Percentiles rank a stretch among this genome's conserved stretches.
These are phyloP conservation scores for Eurotiales sp. DNA, from an alignment of 2,329 filamentous ascomycete genomes.

Conservation along the genomic window DNA sequence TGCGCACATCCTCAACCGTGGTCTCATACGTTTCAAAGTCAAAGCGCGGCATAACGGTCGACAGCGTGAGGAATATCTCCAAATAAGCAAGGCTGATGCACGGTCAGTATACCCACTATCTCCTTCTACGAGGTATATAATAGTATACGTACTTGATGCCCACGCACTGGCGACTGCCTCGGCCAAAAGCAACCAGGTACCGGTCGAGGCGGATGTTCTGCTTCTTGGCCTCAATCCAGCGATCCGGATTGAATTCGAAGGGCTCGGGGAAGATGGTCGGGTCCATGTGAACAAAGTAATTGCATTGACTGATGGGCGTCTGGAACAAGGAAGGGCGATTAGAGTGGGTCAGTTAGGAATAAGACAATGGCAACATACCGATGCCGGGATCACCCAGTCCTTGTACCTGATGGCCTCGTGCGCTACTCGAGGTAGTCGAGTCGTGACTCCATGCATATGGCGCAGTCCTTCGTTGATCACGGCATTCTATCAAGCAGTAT, in stretches of 20 bases:
- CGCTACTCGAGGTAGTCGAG: slow-evolving; percentile 29
- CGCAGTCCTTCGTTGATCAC: slow-evolving; percentile 34
- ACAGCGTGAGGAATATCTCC: slow-evolving; percentile 29
- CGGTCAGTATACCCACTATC: background rate
- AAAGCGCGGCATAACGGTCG: slow-evolving; percentile 27
- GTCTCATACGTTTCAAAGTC: slow-evolving; percentile 31
- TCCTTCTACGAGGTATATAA: background rate
- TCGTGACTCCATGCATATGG: slow-evolving; percentile 27
- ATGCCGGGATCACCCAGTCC: slow-evolving; percentile 29
- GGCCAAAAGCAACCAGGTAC: slow-evolving; percentile 38
- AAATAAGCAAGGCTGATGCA: slow-evolving; percentile 28
- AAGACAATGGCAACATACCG: background rate
- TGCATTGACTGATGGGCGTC: slow-evolving; percentile 38
- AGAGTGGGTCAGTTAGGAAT: background rate
- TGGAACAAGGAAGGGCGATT: slow-evolving; percentile 4
- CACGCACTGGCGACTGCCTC: slow-evolving; percentile 44
- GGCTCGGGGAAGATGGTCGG: slow-evolving; percentile 36
- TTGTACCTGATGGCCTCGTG: slow-evolving; percentile 27
- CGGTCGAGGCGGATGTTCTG: slow-evolving; percentile 31
- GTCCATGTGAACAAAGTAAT: slow-evolving; percentile 33
- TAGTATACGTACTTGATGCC: slow-evolving; percentile 37
- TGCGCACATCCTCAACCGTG: slow-evolving; percentile 25
- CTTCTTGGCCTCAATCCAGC: slow-evolving; percentile 33
- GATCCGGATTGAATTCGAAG: slow-evolving; percentile 32
- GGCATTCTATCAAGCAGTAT: slow-evolving; percentile 19